These are phyloP conservation scores for Pyrus pyrifolia DNA, from an alignment of 306 rosid genomes.

Conservation along the genomic window DNA sequence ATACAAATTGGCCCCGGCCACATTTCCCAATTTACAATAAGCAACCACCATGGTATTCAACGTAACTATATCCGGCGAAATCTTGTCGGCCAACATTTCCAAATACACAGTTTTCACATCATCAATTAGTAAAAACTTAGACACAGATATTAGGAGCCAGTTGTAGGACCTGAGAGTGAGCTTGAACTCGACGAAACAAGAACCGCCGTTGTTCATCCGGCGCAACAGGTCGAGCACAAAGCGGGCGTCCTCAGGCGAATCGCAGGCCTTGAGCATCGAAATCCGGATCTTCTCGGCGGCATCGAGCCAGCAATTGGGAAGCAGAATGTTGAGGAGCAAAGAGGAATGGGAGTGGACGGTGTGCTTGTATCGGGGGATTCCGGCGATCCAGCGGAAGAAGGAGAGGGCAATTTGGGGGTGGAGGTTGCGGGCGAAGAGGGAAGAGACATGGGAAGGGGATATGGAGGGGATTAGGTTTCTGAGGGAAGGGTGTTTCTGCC, in stretches of 20 bases:
- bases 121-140: conserved; percentile 43
- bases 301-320: conserved; percentile 33
- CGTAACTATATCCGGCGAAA: conserved; percentile 41
- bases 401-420: conserved; percentile 52
- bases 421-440: conserved; percentile 45
- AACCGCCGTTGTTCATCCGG: conserved; percentile 28
- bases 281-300: conserved; percentile 53
- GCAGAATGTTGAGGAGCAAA: conserved; percentile 36
- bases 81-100: conserved; percentile 39
- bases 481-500: conserved; percentile 52
- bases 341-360: conserved; percentile 35
- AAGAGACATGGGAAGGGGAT: conserved; percentile 42
- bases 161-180: conserved; percentile 63
- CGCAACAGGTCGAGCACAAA: conserved; percentile 39
- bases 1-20: conserved; percentile 35
- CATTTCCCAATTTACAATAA: conserved; percentile 58
- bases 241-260: conserved; percentile 23
- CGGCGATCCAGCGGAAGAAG: conserved; percentile 61
- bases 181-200: conserved; percentile 18
- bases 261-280: conserved; percentile 50
- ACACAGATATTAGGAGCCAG: conserved; percentile 45
- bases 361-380: conserved; percentile 36
- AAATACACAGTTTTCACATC: conserved; percentile 41
- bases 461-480: conserved; percentile 37
- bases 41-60: conserved; percentile 62